These are phyloP conservation scores for Gossypium davidsonii DNA, from an alignment of 441 rosid species.

Conservation along the genomic window DNA sequence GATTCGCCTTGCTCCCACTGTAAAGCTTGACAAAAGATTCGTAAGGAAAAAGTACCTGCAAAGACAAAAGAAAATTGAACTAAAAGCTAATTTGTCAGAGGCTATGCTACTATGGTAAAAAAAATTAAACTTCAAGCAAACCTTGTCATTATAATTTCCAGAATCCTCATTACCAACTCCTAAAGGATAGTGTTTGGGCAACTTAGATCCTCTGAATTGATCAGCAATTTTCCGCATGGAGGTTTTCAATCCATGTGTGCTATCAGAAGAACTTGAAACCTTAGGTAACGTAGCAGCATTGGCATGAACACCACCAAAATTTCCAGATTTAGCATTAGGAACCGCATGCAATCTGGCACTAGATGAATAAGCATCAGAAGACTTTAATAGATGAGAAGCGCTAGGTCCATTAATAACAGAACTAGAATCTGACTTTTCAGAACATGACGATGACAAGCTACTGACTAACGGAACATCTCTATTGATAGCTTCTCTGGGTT, in stretches of 20 bases:
- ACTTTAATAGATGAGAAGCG: constrained; percentile 24
- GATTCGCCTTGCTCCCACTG: constrained; percentile 50
- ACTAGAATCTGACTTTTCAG: constrained; percentile 24
- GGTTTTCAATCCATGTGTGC: constrained; percentile 51
- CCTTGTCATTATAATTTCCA: constrained; percentile 67
- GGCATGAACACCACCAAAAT: constrained; percentile 27
- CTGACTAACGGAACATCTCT: constrained; percentile 18
- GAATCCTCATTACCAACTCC: constrained; percentile 31
- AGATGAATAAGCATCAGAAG: constrained; percentile 29
- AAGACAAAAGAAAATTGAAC: constrained; percentile 17
- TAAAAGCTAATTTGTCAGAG: constrained; percentile 3
- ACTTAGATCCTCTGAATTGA: constrained; percentile 60
- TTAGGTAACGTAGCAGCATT: constrained; percentile 25
- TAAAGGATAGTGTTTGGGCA: constrained; percentile 21
- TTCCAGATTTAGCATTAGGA: constrained; percentile 35
- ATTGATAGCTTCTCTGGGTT: constrained; percentile 21
- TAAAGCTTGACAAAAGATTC: constrained; percentile 70
- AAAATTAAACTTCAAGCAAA: constrained; percentile 21
- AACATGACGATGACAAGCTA: constrained; percentile 22
- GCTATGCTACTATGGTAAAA: constrained; percentile 5
- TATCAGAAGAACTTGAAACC: constrained; percentile 25
- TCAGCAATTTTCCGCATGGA: constrained; percentile 66
- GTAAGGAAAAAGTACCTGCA: constrained; percentile 71
- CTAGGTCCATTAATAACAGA: constrained; percentile 15
- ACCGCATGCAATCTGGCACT: constrained; percentile 23